A percentile compares a stretch with the other conserved stretches of the same genome.
These are phyloP conservation scores for Epichloe sp. DNA, from an alignment of 2,329 filamentous ascomycete genomes.

Conservation along the genomic window DNA sequence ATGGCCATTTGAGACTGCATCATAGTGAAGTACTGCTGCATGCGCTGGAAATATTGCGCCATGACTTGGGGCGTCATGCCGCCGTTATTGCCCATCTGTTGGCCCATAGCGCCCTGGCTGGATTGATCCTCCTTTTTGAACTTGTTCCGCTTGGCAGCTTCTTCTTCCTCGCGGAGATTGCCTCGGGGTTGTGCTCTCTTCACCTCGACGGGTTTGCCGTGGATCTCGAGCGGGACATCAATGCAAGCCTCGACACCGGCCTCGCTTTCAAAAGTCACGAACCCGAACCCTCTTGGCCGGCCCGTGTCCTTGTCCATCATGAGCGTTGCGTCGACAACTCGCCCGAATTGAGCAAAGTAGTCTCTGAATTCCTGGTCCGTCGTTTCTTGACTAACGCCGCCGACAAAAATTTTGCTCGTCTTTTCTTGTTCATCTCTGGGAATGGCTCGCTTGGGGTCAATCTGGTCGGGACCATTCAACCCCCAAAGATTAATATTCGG, in stretches of 20 bases:
- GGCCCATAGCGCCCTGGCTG: conserved; percentile 21
- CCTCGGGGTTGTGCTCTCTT: conserved; percentile 95
- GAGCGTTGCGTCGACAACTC: conserved; percentile 90
- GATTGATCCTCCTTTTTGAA: conserved; percentile 40
- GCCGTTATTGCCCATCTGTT: conserved; percentile 30
- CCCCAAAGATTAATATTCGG: not conserved
- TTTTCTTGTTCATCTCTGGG: conserved; percentile 96
- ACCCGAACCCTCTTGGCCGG: conserved; percentile 90
- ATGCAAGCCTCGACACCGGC: conserved; percentile 88
- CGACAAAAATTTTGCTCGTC: conserved; percentile 97
- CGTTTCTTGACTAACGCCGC: conserved; percentile 92
- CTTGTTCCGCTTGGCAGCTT: conserved; percentile 48
- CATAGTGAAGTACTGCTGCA: conserved; percentile 94
- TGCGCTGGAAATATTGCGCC: conserved; percentile 96
- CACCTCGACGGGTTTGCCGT: conserved; percentile 93
- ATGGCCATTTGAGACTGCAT: conserved; percentile 91
- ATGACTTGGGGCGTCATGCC: conserved; percentile 94
- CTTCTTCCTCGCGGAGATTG: conserved; percentile 85
- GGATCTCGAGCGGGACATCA: conserved; percentile 73
- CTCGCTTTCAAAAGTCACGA: conserved; percentile 96
- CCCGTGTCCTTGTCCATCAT: conserved; percentile 99
- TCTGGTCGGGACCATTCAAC: conserved; percentile 38
- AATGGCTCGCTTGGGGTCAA: conserved; percentile 95
- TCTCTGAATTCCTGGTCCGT: conserved; percentile 93
- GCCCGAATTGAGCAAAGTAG: conserved; percentile 93